Percentiles rank a stretch among this genome's conserved stretches.
These are phyloP conservation scores for Lodderomyces theae DNA, from an alignment of 1,139 yeast genomes.

Conservation along the genomic window DNA sequence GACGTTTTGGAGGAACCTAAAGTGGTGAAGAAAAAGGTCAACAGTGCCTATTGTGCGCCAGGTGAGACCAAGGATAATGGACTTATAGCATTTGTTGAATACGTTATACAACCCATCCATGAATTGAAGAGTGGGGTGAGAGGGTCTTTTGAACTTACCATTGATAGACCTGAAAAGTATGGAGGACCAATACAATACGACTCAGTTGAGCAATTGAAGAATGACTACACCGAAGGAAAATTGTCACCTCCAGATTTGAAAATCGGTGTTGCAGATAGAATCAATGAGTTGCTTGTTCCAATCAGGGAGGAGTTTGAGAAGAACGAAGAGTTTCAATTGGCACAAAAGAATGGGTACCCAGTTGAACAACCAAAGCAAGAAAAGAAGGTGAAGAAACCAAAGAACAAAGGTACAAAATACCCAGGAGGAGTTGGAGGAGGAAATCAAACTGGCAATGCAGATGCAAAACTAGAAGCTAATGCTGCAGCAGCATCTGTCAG, in stretches of 20 bases:
- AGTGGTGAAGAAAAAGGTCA: constrained; percentile 82
- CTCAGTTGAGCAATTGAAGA: constrained; percentile 66
- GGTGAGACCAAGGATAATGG: constrained; percentile 93
- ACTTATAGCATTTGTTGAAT: constrained; percentile 77
- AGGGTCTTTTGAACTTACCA: constrained; percentile 58
- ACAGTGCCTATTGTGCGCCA: constrained; percentile 92
- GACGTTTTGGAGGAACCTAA: constrained; percentile 90
- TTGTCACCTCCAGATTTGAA: constrained; percentile 93
- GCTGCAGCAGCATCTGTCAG: constrained; percentile 3
- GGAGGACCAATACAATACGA: constrained; percentile 86
- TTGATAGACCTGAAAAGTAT: constrained; percentile 92
- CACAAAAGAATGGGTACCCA: constrained; percentile 81
- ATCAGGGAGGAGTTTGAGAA: constrained; percentile 66
- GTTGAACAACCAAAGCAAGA: constrained; percentile 59
- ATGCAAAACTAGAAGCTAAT: constrained; percentile 10
- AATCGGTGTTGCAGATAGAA: constrained; percentile 82
- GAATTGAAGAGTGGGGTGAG: constrained; percentile 61
- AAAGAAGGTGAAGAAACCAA: constrained; percentile 67
- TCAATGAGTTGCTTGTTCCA: constrained; percentile 79
- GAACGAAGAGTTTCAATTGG: constrained; percentile 70
- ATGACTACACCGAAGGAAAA: constrained; percentile 67
- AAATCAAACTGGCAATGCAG: constrained; percentile 13
- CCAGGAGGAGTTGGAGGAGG: constrained; percentile 71
- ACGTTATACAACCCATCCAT: constrained; percentile 81
- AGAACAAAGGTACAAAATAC: constrained; percentile 82